phyloP scores from a whole-genome alignment of 2,329 filamentous ascomycete species.

The Diplodia seriata region DNA sequence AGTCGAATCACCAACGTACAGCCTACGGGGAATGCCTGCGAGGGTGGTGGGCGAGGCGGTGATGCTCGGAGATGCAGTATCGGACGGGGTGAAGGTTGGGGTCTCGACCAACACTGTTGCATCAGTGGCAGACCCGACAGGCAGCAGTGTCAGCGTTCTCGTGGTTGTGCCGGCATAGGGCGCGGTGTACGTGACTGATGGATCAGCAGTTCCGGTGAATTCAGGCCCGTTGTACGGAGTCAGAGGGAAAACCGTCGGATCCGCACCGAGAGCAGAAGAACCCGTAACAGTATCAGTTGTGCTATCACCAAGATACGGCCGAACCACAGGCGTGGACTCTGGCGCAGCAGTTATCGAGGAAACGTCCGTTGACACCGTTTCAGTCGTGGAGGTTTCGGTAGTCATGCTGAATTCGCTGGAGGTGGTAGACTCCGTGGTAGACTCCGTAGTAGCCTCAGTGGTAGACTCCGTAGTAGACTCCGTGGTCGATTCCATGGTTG shows the following conservation, averaged over 20 bases:
- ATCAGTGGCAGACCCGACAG: neutral
- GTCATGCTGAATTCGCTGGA: neutral
- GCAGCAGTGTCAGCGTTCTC: neutral
- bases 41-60: neutral
- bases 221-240: neutral
- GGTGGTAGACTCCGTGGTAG: neutral
- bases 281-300: neutral
- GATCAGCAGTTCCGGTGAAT: neutral
- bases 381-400: neutral
- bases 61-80: neutral
- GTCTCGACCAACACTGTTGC: neutral
- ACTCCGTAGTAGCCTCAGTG: too few species aligned
- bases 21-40: neutral
- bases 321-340: too few species aligned
- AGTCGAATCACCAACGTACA: slow-evolving; percentile 4
- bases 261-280: neutral
- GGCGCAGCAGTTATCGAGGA: too few species aligned
- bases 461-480: too few species aligned
- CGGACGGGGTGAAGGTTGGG: neutral
- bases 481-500: too few species aligned
- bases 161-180: neutral
- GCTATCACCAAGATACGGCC: slow-evolving; percentile 1
- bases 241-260: neutral
- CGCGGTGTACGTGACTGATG: neutral
- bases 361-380: too few species aligned